Base-by-base conservation (phyloP, 345 rosid genomes). In the Aquilaria sinensis region DNA sequence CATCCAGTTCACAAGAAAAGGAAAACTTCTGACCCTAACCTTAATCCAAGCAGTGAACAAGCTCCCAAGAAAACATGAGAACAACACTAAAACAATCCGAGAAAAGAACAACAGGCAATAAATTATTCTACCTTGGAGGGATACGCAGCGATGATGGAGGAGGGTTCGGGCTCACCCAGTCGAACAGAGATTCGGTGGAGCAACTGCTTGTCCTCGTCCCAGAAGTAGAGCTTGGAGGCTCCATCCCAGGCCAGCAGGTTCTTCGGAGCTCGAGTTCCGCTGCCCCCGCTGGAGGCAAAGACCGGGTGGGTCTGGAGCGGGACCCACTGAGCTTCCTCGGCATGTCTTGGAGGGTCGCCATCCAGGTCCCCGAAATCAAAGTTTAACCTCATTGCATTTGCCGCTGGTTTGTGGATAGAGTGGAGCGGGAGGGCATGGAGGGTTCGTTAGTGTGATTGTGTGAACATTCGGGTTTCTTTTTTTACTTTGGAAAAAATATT, bases 231-330 rank as follows among this genome's bases (percentile, higher is more conserved):
- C 60, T 93, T 75, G 13, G 97, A 86, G 12, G 91, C 88, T 29
- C 88, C 93, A 60, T 91, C 99, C 96, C 96, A 95, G 7, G 99
- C 83, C 53, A 85, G 61, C 12, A 89, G 78, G 64, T 85, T 89
- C 57, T 55, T 81, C 57, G 80, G 81, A 49, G 80, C 69, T 47
- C 62, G 55, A 34, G 58, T 51, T 37, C 60, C 4, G 51, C 48
- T 10, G 13, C 48, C 69, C 3, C 6, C 73, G 64, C 77, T 54
- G 70, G 80, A 47, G 33, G 82, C 48, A 77, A 94, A 94, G 12
- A 82, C 67, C 16, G 92, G 95, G 70, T 94, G 95, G 58, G 31
- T 73, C 57, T 80, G 80, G 71, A 94, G 96, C 32, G 91, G 85
- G 10, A 83, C 66, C 99, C 99, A 94, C 61, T 73, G 79, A 64